Conservation (phyloP, 1,139 yeast species). For the Pichia sp. region DNA sequence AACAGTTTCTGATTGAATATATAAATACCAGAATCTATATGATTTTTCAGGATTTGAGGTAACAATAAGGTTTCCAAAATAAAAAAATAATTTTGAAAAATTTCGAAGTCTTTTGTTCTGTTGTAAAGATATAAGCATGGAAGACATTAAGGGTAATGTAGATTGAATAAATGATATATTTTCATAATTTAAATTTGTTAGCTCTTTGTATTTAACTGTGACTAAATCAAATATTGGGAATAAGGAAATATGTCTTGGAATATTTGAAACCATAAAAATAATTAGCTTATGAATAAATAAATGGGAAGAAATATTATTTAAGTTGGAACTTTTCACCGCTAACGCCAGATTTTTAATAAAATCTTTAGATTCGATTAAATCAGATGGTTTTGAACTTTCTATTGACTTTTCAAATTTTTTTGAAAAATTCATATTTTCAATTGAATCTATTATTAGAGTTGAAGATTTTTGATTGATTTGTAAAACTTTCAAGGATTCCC, state of each 20-base stretch:
- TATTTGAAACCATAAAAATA: not conserved
- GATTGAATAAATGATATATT: not conserved
- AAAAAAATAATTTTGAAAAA: conserved; percentile 24
- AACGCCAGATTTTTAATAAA: not conserved
- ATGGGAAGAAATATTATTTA: not conserved
- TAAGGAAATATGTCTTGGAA: not conserved
- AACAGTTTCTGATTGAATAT: not conserved
- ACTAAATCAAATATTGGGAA: not conserved
- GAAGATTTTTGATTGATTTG: not conserved
- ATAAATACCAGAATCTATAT: conserved; percentile 6
- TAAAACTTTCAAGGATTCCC: not conserved
- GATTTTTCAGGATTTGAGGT: not conserved
- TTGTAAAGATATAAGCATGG: not conserved
- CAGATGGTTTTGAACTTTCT: not conserved
- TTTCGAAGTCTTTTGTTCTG: conserved; percentile 10
- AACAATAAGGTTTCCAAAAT: conserved; percentile 21
- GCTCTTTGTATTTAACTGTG: conserved; percentile 3
- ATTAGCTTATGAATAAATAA: not conserved
- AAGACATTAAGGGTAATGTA: conserved; percentile 10
- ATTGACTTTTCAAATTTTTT: not conserved
- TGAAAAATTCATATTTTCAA: conserved; percentile 2
- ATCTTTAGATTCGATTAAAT: not conserved
- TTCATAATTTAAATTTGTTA: not conserved
- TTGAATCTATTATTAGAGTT: not conserved
- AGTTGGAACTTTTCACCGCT: not conserved